phyloP scores from a whole-genome alignment of 306 rosid species.

The Clitoria ternatea region DNA sequence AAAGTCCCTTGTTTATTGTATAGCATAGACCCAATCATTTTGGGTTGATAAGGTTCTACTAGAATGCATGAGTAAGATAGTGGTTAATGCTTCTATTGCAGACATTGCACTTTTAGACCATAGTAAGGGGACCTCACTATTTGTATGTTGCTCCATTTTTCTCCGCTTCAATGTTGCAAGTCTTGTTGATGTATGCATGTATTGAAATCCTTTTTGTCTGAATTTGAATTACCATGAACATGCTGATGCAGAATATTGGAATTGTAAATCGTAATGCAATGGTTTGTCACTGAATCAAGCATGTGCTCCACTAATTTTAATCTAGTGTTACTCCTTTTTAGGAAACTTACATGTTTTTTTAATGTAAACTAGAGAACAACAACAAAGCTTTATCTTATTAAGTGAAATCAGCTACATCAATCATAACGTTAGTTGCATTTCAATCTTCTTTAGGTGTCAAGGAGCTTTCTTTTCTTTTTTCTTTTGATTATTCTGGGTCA shows the following conservation, averaged over 20 bases:
- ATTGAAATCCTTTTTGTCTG: background rate
- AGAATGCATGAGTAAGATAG: background rate
- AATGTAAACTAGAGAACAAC: too few relatives aligned
- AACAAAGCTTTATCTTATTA: too few relatives aligned
- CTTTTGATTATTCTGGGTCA: too few relatives aligned
- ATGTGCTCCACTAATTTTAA: background rate
- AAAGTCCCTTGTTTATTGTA: constrained; percentile 11
- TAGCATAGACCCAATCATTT: constrained; percentile 24
- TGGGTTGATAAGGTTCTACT: constrained; percentile 6
- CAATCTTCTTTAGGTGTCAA: too few relatives aligned
- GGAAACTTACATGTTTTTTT: too few relatives aligned
- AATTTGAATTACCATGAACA: background rate
- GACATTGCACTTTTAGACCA: constrained; percentile 4
- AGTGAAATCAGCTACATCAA: too few relatives aligned
- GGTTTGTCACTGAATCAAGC: background rate
- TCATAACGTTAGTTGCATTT: too few relatives aligned
- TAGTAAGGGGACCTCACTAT: constrained; percentile 15
- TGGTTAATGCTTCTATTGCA: constrained; percentile 21
- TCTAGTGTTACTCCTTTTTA: background rate
- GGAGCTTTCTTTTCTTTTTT: too few relatives aligned
- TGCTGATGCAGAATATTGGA: background rate
- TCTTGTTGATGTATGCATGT: constrained; percentile 22
- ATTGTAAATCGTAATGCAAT: constrained; percentile 2
- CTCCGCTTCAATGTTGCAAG: background rate
- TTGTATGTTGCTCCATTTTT: background rate